Evolutionary conservation across 2,329 filamentous ascomycete genomes (phyloP), one percentile per base, ranked within the genome.

Genomic region (Trichoderma sp.): DNA sequence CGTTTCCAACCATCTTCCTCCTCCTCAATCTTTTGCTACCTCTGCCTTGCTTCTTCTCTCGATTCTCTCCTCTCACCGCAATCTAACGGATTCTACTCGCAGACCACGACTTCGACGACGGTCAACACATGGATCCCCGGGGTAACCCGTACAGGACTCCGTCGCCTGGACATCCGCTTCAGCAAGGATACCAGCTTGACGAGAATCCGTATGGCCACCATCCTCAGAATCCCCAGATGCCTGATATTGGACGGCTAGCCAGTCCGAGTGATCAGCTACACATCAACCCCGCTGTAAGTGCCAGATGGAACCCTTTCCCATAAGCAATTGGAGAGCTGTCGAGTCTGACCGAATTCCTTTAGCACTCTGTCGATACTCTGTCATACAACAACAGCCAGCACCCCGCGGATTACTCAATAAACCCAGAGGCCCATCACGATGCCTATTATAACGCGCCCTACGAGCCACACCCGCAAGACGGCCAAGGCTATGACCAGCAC

Each of bases 371-470:
- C 9, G 86, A 86, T 67, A 85, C 85, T 75, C 75, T 89, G 21
- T 83, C 82, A 12, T 86, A 87, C 73, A 84, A 85, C 34, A 83
- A 81, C 67, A 82, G 81, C 71, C 81, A 82, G 70, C 81, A 81
- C 73, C 87, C 89, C 56, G 86, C 86, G 72, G 92, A 94, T 71
- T 95, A 96, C 80, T 86, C 90, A 4, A 83, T 97, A 73, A 90
- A 94, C 78, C 94, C 95, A 11, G 91, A 97, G 80, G 90, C 91
- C 72, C 94, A 97, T 78, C 93, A 96, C 79, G 93, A 97, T 81
- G 89, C 90, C 70, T 97, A 97, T 84, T 95, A 92, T 81, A 93
- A 91, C 76, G 90, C 92, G 75, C 92, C 93, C 1, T 97, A 97
- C 81, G 88, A 94, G 75, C 92, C 93, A 14, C 84, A 88, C 11